Percentiles rank a stretch among this genome's conserved stretches.
These are phyloP conservation scores for Penicillium steckii DNA, from an alignment of 495 filamentous ascomycete genomes.

Conservation along the genomic window DNA sequence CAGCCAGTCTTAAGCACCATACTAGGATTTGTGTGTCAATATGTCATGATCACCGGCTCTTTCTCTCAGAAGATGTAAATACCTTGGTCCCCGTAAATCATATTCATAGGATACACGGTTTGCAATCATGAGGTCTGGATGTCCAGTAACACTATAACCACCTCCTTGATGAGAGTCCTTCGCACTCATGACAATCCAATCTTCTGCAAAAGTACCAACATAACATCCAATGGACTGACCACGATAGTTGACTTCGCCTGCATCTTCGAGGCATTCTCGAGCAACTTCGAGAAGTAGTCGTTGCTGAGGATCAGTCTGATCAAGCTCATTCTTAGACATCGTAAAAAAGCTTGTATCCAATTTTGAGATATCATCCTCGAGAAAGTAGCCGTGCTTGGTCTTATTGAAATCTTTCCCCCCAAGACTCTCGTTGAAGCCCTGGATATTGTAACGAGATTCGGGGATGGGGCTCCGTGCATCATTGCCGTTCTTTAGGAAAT, in stretches of 20 bases:
- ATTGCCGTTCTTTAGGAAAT: too few relatives aligned
- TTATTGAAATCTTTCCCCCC: too few relatives aligned
- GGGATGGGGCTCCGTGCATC: too few relatives aligned
- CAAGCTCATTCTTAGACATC: conserved; percentile 41
- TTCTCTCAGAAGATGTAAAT: too few relatives aligned
- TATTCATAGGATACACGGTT: conserved; percentile 35
- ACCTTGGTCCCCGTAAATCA: conserved; percentile 29
- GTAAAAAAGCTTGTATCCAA: conserved; percentile 32
- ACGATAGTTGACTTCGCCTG: conserved; percentile 43
- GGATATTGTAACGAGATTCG: too few relatives aligned
- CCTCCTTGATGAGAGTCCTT: conserved; percentile 28
- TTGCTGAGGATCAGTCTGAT: conserved; percentile 57
- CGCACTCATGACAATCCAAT: conserved; percentile 28
- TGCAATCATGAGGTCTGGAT: conserved; percentile 27
- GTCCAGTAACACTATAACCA: conserved; percentile 17
- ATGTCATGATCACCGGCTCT: background rate
- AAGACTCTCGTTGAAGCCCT: too few relatives aligned
- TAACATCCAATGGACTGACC: conserved; percentile 49
- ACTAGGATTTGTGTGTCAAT: background rate
- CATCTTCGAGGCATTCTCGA: conserved; percentile 33
- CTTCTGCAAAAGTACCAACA: conserved; percentile 44
- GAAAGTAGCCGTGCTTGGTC: conserved; percentile 46
- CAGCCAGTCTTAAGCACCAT: conserved; percentile 35
- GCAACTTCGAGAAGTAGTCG: conserved; percentile 53
- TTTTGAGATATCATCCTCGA: conserved; percentile 34